Percentiles rank a stretch among this genome's conserved stretches.
Conservation (phyloP, 1,284 basidiomycete species). For the Cerrena zonata region DNA sequence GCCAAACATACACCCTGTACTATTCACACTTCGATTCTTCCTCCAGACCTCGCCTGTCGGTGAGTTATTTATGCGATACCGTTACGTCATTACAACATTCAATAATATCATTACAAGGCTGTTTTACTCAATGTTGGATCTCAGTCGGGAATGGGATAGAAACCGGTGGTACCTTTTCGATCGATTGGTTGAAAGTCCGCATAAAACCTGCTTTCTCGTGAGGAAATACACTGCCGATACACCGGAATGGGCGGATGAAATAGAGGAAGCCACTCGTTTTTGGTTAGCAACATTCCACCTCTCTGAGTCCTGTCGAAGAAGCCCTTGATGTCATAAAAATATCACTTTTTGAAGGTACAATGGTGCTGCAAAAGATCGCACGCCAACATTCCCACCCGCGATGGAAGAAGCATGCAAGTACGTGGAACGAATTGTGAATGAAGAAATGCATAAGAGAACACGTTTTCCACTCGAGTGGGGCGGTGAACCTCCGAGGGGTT, state of each 20-base stretch:
- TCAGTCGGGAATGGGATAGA: conserved; percentile 59
- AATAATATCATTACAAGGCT: conserved; percentile 29
- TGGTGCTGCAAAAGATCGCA: conserved; percentile 54
- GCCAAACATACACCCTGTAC: conserved; percentile 73
- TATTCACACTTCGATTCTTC: conserved; percentile 60
- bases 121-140: conserved; percentile 63
- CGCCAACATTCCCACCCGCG: conserved; percentile 56
- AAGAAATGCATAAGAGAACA: conserved; percentile 56
- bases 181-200: conserved; percentile 74
- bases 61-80: conserved; percentile 9
- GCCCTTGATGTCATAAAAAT: neutral
- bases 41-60: conserved; percentile 62
- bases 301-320: neutral
- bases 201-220: conserved; percentile 75
- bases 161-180: conserved; percentile 86
- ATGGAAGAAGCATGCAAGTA: conserved; percentile 78
- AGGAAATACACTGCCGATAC: conserved; percentile 31
- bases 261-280: conserved; percentile 62
- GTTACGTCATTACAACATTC: neutral
- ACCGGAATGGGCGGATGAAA: conserved; percentile 39
- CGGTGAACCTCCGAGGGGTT: conserved; percentile 28
- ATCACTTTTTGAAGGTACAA: conserved; percentile 60
- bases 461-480: conserved; percentile 74
- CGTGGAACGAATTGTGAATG: conserved; percentile 74
- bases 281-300: conserved; percentile 40